A percentile compares a stretch with the other conserved stretches of the same genome.
phyloP scores from a whole-genome alignment of 768 basidiomycete genomes.

The Hygrocybe coccinea region DNA sequence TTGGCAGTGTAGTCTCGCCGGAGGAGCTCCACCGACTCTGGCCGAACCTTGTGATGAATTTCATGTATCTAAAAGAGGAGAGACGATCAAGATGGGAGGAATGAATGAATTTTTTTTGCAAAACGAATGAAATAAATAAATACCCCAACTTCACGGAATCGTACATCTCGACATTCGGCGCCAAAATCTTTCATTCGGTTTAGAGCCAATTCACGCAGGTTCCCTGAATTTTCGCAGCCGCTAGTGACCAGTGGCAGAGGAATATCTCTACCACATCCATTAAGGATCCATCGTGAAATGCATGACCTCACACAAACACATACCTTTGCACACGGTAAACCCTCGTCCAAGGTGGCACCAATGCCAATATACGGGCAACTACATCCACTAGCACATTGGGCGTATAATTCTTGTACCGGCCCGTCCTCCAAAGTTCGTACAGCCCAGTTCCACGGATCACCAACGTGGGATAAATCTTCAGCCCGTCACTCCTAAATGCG shows the following conservation, averaged over 20 bases:
- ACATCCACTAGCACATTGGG: constrained; percentile 98
- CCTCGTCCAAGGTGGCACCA: constrained; percentile 98
- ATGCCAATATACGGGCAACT: constrained; percentile 89
- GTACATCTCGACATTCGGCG: constrained; percentile 93
- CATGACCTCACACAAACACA: constrained; percentile 15
- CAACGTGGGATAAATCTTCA: constrained; percentile 97
- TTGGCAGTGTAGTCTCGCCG: constrained; percentile 95
- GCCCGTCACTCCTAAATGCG: constrained; percentile 91
- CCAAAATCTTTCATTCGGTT: constrained; percentile 99
- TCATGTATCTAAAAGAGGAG: constrained; percentile 74
- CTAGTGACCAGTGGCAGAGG: constrained; percentile 94
- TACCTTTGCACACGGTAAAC: constrained; percentile 97
- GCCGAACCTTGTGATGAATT: constrained; percentile 96
- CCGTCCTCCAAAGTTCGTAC: constrained; percentile 94
- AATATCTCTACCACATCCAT: constrained; percentile 65
- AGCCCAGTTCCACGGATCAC: constrained; percentile 96
- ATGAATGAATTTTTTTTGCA: too few species aligned
- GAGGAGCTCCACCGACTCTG: constrained; percentile 91
- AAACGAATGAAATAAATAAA: not conserved
- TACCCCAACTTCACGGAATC: constrained; percentile 97
- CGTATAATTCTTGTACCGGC: constrained; percentile 98
- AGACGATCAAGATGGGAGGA: constrained; percentile 5
- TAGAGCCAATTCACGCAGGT: constrained; percentile 90
- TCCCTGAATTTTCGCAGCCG: constrained; percentile 96
- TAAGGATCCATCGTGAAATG: not conserved